A percentile compares a stretch with the other conserved stretches of the same genome.
phyloP scores from a whole-genome alignment of 2,329 filamentous ascomycete species.

The Cercospora canescens region DNA sequence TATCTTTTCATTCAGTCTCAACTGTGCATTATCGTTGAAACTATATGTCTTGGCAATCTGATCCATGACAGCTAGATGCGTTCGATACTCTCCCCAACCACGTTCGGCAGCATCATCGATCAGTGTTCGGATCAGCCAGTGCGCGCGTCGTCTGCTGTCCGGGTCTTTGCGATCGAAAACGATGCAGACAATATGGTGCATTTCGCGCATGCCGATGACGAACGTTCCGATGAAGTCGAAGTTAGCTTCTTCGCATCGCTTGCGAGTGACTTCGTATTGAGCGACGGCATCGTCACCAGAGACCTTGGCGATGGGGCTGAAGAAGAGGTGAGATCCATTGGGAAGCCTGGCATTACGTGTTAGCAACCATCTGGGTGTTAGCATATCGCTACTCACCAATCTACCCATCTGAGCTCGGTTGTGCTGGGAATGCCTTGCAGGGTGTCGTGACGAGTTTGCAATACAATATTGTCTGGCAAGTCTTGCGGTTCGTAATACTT shows the following conservation, averaged over 20 bases:
- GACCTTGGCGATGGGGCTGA: conserved; percentile 54
- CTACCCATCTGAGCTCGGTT: conserved; percentile 46
- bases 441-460: conserved; percentile 31
- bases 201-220: conserved; percentile 54
- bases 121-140: conserved; percentile 41
- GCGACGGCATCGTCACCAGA: conserved; percentile 48
- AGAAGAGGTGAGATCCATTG: conserved; percentile 55
- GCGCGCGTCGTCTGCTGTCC: conserved; percentile 40
- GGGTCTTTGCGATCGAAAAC: conserved; percentile 51
- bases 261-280: conserved; percentile 45
- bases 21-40: conserved; percentile 44
- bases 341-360: conserved; percentile 34
- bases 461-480: conserved; percentile 35
- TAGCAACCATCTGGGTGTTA: neutral
- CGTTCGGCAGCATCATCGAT: conserved; percentile 43
- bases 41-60: conserved; percentile 48
- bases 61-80: conserved; percentile 49
- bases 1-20: conserved; percentile 47
- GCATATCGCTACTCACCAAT: conserved; percentile 42
- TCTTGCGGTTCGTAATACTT: conserved; percentile 47
- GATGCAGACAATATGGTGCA: conserved; percentile 58
- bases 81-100: conserved; percentile 50
- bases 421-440: conserved; percentile 36
- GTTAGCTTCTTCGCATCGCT: conserved; percentile 40
- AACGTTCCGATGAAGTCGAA: conserved; percentile 56